Evolutionary conservation across 495 filamentous ascomycete genomes (phyloP).

Genomic region (Choiromyces venosus): DNA sequence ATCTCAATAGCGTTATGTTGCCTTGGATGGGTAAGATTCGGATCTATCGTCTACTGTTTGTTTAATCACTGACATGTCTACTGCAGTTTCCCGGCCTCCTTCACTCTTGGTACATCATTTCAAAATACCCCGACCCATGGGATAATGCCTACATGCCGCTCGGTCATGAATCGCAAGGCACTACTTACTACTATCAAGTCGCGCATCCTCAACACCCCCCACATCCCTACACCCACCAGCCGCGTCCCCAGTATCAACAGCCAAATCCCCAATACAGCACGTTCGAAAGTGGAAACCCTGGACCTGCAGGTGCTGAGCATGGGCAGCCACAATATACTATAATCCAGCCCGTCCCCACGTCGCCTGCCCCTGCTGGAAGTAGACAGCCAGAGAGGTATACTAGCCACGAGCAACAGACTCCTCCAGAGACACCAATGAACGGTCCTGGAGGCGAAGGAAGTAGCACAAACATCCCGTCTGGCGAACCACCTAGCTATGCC

Average conservation of each 20-base stretch:
- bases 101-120: slow-evolving; percentile 98
- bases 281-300: slow-evolving; percentile 33
- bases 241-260: slow-evolving; percentile 41
- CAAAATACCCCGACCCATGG: slow-evolving; percentile 70
- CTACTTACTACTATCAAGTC: slow-evolving; percentile 43
- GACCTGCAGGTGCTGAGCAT: slow-evolving; percentile 39
- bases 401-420: slow-evolving; percentile 37
- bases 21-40: slow-evolving; percentile 62
- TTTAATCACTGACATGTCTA: not conserved
- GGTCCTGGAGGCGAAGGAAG: slow-evolving; percentile 43
- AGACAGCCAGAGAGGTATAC: slow-evolving; percentile 33
- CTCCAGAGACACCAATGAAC: slow-evolving; percentile 37
- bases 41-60: not conserved
- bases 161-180: slow-evolving; percentile 52
- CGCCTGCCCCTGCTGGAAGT: slow-evolving; percentile 33
- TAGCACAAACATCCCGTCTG: slow-evolving; percentile 39
- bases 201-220: slow-evolving; percentile 31
- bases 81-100: slow-evolving; percentile 72
- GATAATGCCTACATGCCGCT: slow-evolving; percentile 59
- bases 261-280: slow-evolving; percentile 43
- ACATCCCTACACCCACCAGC: slow-evolving; percentile 45
- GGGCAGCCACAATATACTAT: slow-evolving; percentile 43
- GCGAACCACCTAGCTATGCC: slow-evolving; percentile 69
- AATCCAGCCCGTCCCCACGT: not conserved
- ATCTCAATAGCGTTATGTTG: slow-evolving; percentile 91